Conservation (phyloP, 2,329 filamentous ascomycete species). For the Curvularia lunata region DNA sequence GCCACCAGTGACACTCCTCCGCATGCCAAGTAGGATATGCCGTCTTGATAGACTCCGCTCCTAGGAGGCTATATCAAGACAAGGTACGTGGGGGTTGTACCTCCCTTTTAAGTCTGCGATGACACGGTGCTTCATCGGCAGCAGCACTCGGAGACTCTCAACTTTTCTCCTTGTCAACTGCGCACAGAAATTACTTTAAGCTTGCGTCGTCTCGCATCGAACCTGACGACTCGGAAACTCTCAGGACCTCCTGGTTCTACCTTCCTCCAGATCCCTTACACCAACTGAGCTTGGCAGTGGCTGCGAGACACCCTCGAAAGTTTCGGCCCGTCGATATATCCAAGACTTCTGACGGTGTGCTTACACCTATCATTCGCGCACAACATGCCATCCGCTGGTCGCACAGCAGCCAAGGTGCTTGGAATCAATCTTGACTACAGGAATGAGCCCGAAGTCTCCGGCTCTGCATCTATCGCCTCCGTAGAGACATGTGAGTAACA, state of each 20-base stretch:
- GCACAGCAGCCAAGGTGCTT: slow-evolving; percentile 75
- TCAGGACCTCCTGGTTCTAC: slow-evolving; percentile 2
- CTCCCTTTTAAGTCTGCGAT: slow-evolving; percentile 28
- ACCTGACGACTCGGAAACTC: slow-evolving; percentile 4
- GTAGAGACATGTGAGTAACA: slow-evolving; percentile 47
- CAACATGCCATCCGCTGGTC: slow-evolving; percentile 65
- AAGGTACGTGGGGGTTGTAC: slow-evolving; percentile 26
- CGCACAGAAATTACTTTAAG: slow-evolving; percentile 9
- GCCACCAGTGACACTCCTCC: slow-evolving; percentile 16
- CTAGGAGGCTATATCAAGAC: slow-evolving; percentile 22
- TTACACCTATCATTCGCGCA: slow-evolving; percentile 1
- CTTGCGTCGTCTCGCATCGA: slow-evolving; percentile 3
- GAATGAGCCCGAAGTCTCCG: slow-evolving; percentile 71
- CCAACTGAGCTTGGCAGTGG: background rate
- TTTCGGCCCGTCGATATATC: background rate
- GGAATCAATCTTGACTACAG: slow-evolving; percentile 80
- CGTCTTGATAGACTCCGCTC: slow-evolving; percentile 21
- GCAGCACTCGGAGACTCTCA: slow-evolving; percentile 12
- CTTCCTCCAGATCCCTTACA: background rate
- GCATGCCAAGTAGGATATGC: slow-evolving; percentile 30
- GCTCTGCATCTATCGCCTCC: slow-evolving; percentile 81
- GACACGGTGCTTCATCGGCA: slow-evolving; percentile 23
- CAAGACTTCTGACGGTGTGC: background rate
- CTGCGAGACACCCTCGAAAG: background rate
- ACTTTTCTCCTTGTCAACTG: slow-evolving; percentile 13